Percentiles rank a stretch among this genome's conserved stretches.
Evolutionary conservation across 345 rosid genomes (phyloP).

Genomic region (Murraya paniculata): DNA sequence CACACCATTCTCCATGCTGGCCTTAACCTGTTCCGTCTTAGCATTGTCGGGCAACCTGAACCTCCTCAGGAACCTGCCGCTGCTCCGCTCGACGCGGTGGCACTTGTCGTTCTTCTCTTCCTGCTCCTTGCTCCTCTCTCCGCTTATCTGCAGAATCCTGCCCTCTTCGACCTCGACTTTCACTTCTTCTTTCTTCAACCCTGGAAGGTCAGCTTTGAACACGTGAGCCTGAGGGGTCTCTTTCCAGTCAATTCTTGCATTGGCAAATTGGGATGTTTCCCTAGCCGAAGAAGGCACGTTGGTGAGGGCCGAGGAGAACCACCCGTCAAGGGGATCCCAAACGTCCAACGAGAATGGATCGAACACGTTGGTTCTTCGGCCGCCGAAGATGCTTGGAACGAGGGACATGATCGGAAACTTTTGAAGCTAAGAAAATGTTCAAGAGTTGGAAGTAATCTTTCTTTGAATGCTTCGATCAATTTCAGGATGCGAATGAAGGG

Average conservation of each 20-base stretch:
- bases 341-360: conserved; percentile 28
- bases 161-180: neutral
- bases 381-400: conserved; percentile 40
- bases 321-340: conserved; percentile 14
- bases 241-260: conserved; percentile 32
- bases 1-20: conserved; percentile 55
- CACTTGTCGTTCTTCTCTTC: conserved; percentile 40
- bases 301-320: neutral
- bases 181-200: conserved; percentile 34
- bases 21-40: conserved; percentile 38
- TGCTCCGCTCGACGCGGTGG: conserved; percentile 37
- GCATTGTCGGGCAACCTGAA: conserved; percentile 43
- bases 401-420: conserved; percentile 24
- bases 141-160: neutral
- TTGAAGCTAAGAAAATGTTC: neutral
- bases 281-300: conserved; percentile 11
- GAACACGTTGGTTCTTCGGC: conserved; percentile 23
- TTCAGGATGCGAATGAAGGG: neutral
- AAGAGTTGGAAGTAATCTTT: neutral
- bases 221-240: conserved; percentile 38
- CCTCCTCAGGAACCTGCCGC: conserved; percentile 37
- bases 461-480: neutral
- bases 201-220: conserved; percentile 42
- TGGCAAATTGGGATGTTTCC: conserved; percentile 14
- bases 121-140: conserved; percentile 26